These are phyloP conservation scores for Physaria fendleri DNA, from an alignment of 345 rosid genomes.

Conservation along the genomic window DNA sequence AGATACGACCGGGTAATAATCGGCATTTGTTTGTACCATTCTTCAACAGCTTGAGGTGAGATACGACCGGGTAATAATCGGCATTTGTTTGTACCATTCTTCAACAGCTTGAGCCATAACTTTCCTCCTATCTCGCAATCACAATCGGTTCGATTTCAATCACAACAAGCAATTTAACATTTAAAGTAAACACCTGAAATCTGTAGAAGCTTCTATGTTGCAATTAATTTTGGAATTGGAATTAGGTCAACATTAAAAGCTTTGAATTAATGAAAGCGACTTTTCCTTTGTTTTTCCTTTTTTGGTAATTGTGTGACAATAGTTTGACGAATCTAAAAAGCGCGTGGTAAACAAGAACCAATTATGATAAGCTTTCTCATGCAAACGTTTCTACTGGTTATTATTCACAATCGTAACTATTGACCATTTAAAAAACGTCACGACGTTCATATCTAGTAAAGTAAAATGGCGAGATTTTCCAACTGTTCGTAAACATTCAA, in stretches of 20 bases:
- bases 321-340: background rate
- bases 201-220: too few relatives aligned
- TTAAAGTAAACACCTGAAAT: too few relatives aligned
- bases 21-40: too few relatives aligned
- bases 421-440: background rate
- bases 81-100: conserved; percentile 99
- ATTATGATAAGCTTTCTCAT: background rate
- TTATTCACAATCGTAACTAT: background rate
- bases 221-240: too few relatives aligned
- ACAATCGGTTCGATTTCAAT: background rate
- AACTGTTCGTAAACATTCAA: too few relatives aligned
- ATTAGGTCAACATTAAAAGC: too few relatives aligned
- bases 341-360: conserved; percentile 3
- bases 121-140: conserved; percentile 2
- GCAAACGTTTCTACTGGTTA: background rate
- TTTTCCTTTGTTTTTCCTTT: too few relatives aligned
- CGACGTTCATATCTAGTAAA: background rate
- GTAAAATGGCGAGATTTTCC: background rate
- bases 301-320: conserved; percentile 3
- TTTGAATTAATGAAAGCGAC: too few relatives aligned
- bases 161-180: background rate
- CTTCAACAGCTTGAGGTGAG: too few relatives aligned
- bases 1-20: too few relatives aligned
- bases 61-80: conserved; percentile 88
- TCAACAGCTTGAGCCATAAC: conserved; percentile 96